Conservation (phyloP, 768 basidiomycete genomes). For the Rhodotorula diobovata region DNA sequence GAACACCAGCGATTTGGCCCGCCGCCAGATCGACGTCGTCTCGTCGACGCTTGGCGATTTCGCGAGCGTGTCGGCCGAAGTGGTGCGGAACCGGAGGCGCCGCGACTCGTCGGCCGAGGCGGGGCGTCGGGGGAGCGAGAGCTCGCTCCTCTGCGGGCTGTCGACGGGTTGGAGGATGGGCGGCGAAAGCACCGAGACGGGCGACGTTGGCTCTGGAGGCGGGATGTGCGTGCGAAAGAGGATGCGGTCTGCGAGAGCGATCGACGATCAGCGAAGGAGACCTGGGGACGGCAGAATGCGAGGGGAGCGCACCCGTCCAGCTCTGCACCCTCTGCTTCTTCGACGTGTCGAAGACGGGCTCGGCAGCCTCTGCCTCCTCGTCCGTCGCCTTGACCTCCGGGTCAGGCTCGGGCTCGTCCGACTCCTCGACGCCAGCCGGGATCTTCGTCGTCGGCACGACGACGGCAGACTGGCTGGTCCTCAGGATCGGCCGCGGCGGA, state of each 20-base stretch:
- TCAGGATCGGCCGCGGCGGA: conserved; percentile 18
- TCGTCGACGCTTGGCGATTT: background rate
- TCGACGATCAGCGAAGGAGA: background rate
- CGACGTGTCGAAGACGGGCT: conserved; percentile 38
- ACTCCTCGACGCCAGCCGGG: background rate
- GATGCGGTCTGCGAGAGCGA: conserved; percentile 36
- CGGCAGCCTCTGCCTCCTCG: background rate
- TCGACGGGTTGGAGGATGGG: background rate
- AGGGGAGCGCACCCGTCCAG: conserved; percentile 25
- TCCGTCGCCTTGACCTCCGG: background rate
- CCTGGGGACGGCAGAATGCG: too few relatives aligned
- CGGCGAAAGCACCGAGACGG: background rate
- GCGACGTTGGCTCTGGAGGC: conserved; percentile 1
- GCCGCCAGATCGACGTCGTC: background rate
- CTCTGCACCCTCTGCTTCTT: conserved; percentile 43
- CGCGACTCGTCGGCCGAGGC: conserved; percentile 8
- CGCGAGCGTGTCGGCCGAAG: conserved; percentile 1
- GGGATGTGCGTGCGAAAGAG: conserved; percentile 34
- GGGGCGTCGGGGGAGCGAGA: background rate
- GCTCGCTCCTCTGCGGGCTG: background rate
- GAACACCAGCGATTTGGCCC: background rate
- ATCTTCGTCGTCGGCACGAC: conserved; percentile 8
- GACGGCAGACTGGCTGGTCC: conserved; percentile 12
- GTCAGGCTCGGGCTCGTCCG: background rate
- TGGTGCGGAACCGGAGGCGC: conserved; percentile 5